Percentiles rank a stretch among this genome's conserved stretches.
phyloP scores from a whole-genome alignment of 208 protist genomes.

The Leptomonas pyrrhocoris region DNA sequence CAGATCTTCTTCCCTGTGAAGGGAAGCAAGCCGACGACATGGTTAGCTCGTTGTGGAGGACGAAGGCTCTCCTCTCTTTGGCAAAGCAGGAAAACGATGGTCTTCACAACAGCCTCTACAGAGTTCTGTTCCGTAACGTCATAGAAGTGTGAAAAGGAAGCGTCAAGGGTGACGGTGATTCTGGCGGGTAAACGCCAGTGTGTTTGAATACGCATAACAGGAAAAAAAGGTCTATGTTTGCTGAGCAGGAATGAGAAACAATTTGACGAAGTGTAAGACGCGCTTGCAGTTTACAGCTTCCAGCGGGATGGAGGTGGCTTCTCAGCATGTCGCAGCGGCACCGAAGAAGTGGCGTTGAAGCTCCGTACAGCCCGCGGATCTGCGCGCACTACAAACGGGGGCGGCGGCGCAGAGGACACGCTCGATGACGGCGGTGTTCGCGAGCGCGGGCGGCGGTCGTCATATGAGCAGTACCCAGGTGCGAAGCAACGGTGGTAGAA shows the following conservation, averaged over 20 bases:
- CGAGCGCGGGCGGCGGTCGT: not conserved
- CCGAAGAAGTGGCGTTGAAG: conserved; percentile 14
- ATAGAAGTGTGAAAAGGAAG: not conserved
- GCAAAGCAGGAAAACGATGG: not conserved
- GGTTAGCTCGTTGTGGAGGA: too few species aligned
- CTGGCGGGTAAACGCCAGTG: not conserved
- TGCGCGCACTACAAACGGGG: conserved; percentile 75
- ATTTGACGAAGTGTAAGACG: not conserved
- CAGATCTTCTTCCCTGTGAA: too few species aligned
- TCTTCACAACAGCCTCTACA: not conserved
- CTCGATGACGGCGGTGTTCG: conserved; percentile 8
- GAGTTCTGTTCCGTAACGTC: not conserved
- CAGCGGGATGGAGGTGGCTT: conserved; percentile 20
- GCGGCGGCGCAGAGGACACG: conserved; percentile 17
- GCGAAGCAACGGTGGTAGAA: conserved; percentile 82
- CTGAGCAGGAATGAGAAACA: not conserved
- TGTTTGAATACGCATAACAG: not conserved
- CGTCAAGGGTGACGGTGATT: not conserved
- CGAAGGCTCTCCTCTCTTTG: too few species aligned
- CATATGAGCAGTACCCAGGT: conserved; percentile 30
- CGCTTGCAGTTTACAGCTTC: conserved; percentile 14
- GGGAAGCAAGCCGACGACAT: too few species aligned
- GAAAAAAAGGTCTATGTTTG: conserved; percentile 1
- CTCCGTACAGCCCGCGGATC: conserved; percentile 31
- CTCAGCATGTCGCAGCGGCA: conserved; percentile 8